Conservation (phyloP, 2,329 filamentous ascomycete genomes). For the Fusarium avenaceum region DNA sequence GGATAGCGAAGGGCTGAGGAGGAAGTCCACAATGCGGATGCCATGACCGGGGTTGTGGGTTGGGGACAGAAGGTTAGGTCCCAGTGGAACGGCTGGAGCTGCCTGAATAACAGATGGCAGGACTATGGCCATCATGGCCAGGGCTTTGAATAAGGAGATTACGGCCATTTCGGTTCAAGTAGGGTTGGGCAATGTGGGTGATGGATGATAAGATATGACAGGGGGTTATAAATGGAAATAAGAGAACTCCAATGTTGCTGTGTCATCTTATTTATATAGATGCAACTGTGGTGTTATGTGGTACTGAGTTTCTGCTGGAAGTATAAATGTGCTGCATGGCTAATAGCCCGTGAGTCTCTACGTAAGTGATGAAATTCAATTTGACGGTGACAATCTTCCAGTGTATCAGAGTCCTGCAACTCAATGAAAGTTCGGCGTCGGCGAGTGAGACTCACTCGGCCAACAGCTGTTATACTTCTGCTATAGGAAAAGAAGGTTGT, state of each 20-base stretch:
- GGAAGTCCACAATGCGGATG: background rate
- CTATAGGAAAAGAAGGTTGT: background rate
- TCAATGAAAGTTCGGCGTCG: background rate
- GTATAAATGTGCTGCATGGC: background rate
- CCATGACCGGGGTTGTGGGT: background rate
- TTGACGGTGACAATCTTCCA: background rate
- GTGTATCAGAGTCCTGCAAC: background rate
- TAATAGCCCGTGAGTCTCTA: background rate
- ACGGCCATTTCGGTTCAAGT: background rate
- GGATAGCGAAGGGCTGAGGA: background rate
- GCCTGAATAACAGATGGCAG: background rate
- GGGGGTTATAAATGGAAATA: background rate
- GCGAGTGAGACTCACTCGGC: background rate
- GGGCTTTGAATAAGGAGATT: background rate
- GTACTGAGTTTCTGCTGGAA: background rate
- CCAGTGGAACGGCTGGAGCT: background rate
- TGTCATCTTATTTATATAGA: background rate
- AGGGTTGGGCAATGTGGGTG: background rate
- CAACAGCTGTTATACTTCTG: background rate
- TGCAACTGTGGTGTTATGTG: background rate
- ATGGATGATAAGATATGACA: background rate
- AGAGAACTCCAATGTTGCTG: background rate
- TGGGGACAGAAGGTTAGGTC: background rate
- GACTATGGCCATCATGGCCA: background rate
- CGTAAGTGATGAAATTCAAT: background rate